Percentiles rank a stretch among this genome's conserved stretches.
Evolutionary conservation across 129 eudicot genomes (phyloP).

Genomic region (Flaveria ramosissima): DNA sequence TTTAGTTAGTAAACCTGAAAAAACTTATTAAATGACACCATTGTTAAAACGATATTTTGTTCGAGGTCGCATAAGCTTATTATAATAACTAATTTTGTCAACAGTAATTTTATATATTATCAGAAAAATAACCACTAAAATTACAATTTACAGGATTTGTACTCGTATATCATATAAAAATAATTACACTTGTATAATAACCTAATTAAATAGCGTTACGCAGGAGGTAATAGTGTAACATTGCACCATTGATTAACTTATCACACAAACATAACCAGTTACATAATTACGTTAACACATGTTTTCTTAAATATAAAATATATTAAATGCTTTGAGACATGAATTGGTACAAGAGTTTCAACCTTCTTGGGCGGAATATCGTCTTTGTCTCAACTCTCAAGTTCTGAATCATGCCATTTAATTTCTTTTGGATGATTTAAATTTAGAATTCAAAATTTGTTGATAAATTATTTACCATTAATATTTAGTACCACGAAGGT

Average conservation of each 20-base stretch:
- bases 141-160: too few species aligned
- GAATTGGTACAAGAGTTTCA: conserved; percentile 4
- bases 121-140: too few species aligned
- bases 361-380: background rate
- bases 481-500: too few species aligned
- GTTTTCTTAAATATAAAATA: background rate
- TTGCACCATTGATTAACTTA: background rate
- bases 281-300: background rate
- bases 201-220: background rate
- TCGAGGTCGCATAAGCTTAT: too few species aligned
- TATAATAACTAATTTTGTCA: too few species aligned
- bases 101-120: too few species aligned
- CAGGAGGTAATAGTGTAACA: background rate
- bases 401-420: background rate
- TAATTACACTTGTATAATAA: too few species aligned
- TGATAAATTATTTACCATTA: background rate
- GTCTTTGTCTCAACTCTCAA: background rate
- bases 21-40: too few species aligned
- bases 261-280: background rate
- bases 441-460: background rate
- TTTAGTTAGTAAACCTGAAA: too few species aligned
- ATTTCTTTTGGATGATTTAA: conserved; percentile 1
- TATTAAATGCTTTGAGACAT: background rate
- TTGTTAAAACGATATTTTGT: too few species aligned
- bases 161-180: too few species aligned